Evolutionary conservation across 192 early-diverging fungal species (phyloP).

Genomic region (Gonapodya sp.): DNA sequence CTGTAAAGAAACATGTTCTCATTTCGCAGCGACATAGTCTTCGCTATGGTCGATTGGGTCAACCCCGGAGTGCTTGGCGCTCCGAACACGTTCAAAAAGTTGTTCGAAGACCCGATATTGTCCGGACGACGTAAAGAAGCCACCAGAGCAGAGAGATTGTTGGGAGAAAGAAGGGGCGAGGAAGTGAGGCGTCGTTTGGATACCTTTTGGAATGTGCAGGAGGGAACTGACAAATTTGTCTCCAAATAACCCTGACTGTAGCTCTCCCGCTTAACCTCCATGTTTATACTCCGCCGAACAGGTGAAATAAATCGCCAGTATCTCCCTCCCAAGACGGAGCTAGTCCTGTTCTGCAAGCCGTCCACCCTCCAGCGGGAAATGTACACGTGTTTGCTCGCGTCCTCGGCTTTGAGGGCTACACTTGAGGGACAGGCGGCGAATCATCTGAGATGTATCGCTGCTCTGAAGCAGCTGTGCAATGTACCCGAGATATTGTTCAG

Average conservation of each 20-base stretch:
- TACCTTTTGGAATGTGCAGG: background rate
- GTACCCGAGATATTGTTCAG: conserved; percentile 6
- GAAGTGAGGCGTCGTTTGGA: conserved; percentile 20
- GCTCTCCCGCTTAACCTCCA: conserved; percentile 29
- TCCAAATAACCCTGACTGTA: no score
- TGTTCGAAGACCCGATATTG: conserved; percentile 37
- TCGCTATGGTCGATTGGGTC: conserved; percentile 43
- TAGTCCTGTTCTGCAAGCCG: conserved; percentile 43
- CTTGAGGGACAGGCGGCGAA: conserved; percentile 24
- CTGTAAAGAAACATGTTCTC: no score
- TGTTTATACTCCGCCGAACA: conserved; percentile 55
- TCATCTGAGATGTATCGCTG: conserved; percentile 19
- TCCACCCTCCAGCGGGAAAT: background rate
- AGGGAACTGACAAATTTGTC: background rate
- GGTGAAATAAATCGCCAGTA: conserved; percentile 35
- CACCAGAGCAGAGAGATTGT: conserved; percentile 15
- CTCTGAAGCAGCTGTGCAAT: conserved; percentile 11
- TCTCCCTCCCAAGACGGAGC: conserved; percentile 48
- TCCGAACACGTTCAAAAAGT: conserved; percentile 19
- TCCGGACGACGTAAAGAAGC: conserved; percentile 25
- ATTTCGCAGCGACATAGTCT: conserved; percentile 17
- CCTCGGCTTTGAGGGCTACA: conserved; percentile 26
- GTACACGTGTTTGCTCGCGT: background rate
- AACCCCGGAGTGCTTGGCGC: conserved; percentile 45
- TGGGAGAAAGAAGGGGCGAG: conserved; percentile 21